Conservation (phyloP, 2,329 filamentous ascomycete genomes). For the Venturiaceae sp. region DNA sequence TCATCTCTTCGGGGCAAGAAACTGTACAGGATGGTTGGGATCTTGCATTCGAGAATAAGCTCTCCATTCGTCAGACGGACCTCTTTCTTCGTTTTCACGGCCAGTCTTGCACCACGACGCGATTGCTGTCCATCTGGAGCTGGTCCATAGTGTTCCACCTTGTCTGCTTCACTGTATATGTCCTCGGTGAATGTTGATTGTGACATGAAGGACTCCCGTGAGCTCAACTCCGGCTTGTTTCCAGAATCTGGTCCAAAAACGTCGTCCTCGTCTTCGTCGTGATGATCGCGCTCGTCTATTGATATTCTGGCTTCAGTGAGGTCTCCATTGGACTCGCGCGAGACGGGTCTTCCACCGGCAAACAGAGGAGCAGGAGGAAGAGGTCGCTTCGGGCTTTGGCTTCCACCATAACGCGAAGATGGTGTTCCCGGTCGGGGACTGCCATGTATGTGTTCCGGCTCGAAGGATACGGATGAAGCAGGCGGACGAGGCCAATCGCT, state of each 20-base stretch:
- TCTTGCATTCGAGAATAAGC: conserved; percentile 96
- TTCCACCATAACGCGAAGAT: conserved; percentile 76
- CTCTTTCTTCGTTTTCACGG: conserved; percentile 86
- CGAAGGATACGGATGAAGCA: conserved; percentile 63
- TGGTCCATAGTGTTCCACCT: conserved; percentile 61
- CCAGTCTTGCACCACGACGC: conserved; percentile 74
- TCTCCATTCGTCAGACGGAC: conserved; percentile 96
- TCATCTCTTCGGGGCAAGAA: conserved; percentile 90
- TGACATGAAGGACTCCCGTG: conserved; percentile 54
- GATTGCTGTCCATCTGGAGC: conserved; percentile 81
- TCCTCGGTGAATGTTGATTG: conserved; percentile 52
- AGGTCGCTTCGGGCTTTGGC: conserved; percentile 68
- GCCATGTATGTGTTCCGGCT: conserved; percentile 81
- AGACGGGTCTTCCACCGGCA: conserved; percentile 38
- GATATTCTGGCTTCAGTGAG: conserved; percentile 60
- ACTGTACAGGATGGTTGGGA: conserved; percentile 94
- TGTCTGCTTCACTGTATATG: conserved; percentile 32
- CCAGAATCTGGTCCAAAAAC: conserved; percentile 59
- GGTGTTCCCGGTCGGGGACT: conserved; percentile 85
- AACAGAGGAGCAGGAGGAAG: conserved; percentile 85
- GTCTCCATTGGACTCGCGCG: conserved; percentile 27
- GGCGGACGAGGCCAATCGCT: conserved; percentile 62
- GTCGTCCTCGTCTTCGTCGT: conserved; percentile 46
- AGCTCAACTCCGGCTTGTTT: conserved; percentile 47
- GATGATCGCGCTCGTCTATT: conserved; percentile 38